Percentiles rank a stretch among this genome's conserved stretches.
Conservation (phyloP, 805 yeast species). For the Yamadazyma nakazawae region DNA sequence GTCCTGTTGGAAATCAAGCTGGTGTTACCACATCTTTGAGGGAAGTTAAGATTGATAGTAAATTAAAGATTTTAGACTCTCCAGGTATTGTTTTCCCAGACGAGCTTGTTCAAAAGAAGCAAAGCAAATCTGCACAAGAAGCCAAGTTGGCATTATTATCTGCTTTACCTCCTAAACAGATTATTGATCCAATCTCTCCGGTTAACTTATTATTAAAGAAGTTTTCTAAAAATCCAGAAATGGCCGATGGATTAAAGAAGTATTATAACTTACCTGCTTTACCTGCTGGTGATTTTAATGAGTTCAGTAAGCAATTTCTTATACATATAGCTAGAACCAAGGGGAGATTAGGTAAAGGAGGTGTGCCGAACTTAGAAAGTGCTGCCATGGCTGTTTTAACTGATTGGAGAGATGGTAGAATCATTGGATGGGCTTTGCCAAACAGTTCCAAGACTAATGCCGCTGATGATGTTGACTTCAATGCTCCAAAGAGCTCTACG, state of each 20-base stretch:
- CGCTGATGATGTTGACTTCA: slow-evolving; percentile 19
- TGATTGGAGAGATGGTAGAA: slow-evolving; percentile 97
- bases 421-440: slow-evolving; percentile 87
- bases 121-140: slow-evolving; percentile 60
- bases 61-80: slow-evolving; percentile 84
- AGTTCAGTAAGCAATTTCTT: slow-evolving; percentile 79
- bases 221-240: slow-evolving; percentile 66
- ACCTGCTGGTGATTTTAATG: slow-evolving; percentile 67
- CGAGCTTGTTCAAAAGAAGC: slow-evolving; percentile 39
- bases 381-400: slow-evolving; percentile 81
- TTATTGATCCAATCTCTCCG: slow-evolving; percentile 81
- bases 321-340: slow-evolving; percentile 90
- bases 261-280: slow-evolving; percentile 80
- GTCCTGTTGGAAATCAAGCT: slow-evolving; percentile 97
- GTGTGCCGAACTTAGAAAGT: slow-evolving; percentile 82
- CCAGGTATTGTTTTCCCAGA: slow-evolving; percentile 98
- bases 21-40: slow-evolving; percentile 93
- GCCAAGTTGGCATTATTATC: slow-evolving; percentile 87
- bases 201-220: slow-evolving; percentile 73
- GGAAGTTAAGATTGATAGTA: slow-evolving; percentile 88
- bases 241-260: slow-evolving; percentile 71
- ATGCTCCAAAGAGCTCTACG: slow-evolving; percentile 37
- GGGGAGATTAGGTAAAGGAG: slow-evolving; percentile 91
- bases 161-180: slow-evolving; percentile 84
- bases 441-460: slow-evolving; percentile 46